Percentiles rank a stretch among this genome's conserved stretches.
Conservation (phyloP, 2,329 filamentous ascomycete genomes). For the Pestalotiopsis sp. region DNA sequence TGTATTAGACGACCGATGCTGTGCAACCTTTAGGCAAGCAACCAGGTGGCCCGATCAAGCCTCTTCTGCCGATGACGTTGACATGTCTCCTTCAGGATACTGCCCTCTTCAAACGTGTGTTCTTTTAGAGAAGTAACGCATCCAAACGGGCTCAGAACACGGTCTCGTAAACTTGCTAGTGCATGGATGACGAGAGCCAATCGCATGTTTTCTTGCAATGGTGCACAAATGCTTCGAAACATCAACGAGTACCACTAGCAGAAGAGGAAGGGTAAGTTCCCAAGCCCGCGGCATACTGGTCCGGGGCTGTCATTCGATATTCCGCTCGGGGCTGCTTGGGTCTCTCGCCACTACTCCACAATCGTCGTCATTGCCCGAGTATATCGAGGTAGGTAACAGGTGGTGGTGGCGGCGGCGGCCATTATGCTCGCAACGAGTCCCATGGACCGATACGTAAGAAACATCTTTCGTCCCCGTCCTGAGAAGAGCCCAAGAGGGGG, state of each 20-base stretch:
- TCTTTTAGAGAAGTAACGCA: neutral
- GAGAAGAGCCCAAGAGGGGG: neutral
- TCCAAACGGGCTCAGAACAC: neutral
- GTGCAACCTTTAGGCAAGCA: neutral
- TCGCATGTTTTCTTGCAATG: neutral
- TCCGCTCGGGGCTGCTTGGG: neutral
- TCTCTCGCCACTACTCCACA: neutral
- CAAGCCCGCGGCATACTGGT: neutral
- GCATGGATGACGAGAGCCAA: neutral
- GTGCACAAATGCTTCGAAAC: neutral
- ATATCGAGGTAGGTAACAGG: neutral
- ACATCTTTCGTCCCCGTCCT: neutral
- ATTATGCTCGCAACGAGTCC: neutral
- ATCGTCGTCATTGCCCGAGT: neutral
- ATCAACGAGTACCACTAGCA: neutral
- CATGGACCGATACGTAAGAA: conserved; percentile 6
- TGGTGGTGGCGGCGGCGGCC: neutral
- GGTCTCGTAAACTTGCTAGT: neutral
- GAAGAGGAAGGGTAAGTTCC: neutral
- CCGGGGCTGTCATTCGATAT: neutral
- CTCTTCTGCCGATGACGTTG: neutral
- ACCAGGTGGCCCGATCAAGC: neutral
- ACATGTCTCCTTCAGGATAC: too few species aligned
- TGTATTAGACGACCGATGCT: neutral
- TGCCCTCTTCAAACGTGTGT: neutral